A percentile compares a stretch with the other conserved stretches of the same genome.
Evolutionary conservation across 495 filamentous ascomycete genomes (phyloP).

Genomic region (Glonium stellatum): DNA sequence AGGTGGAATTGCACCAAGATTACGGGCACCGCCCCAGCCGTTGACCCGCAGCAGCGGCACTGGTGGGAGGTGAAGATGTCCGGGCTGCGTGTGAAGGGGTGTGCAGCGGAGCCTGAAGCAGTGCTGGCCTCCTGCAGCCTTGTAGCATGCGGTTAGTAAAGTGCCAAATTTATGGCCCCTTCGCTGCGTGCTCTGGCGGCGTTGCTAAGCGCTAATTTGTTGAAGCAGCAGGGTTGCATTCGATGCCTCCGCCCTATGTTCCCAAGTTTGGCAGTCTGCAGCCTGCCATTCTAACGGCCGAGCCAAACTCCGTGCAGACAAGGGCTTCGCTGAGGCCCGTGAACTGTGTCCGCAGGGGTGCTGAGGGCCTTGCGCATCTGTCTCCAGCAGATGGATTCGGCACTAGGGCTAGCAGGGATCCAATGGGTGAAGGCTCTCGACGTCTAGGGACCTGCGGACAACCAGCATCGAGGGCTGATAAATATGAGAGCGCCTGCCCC

Average conservation of each 20-base stretch:
- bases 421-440: slow-evolving; percentile 16
- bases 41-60: slow-evolving; percentile 7
- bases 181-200: slow-evolving; percentile 19
- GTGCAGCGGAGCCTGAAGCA: neutral
- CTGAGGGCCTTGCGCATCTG: slow-evolving; percentile 24
- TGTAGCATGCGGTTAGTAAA: slow-evolving; percentile 19
- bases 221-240: slow-evolving; percentile 20
- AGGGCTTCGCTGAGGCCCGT: slow-evolving; percentile 18
- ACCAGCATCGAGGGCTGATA: slow-evolving; percentile 19
- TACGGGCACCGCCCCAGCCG: slow-evolving; percentile 3
- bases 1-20: neutral
- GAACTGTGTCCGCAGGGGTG: slow-evolving; percentile 5
- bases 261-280: slow-evolving; percentile 19
- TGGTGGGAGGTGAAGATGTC: neutral
- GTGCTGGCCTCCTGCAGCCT: slow-evolving; percentile 23
- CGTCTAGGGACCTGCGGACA: slow-evolving; percentile 14
- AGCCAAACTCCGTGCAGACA: slow-evolving; percentile 22
- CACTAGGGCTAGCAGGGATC: slow-evolving; percentile 24
- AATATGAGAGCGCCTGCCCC: slow-evolving; percentile 24
- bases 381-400: slow-evolving; percentile 25
- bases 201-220: slow-evolving; percentile 20
- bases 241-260: slow-evolving; percentile 18
- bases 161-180: slow-evolving; percentile 28
- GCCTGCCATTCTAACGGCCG: slow-evolving; percentile 22
- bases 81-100: neutral